Base-by-base conservation (phyloP, 2,329 filamentous ascomycete genomes). In the Fusarium begoniae region DNA sequence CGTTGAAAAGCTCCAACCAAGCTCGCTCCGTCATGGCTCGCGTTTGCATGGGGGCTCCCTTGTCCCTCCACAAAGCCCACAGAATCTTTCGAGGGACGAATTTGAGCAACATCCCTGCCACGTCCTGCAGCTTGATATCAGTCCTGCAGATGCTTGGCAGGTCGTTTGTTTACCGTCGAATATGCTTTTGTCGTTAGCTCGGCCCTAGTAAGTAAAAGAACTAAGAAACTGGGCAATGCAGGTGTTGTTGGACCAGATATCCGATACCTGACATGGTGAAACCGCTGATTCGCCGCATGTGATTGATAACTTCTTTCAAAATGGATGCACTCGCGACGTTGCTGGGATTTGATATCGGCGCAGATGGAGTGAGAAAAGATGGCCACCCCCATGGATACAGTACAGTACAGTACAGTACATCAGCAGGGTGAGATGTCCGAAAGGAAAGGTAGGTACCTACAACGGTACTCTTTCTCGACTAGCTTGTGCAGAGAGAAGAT, bases 61-160 rank as follows among this genome's bases (percentile, higher is more conserved):
- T 66, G 72, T 74, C 65, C 64, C 72, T 70, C 72, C 73, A 75
- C 72, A 75, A 66, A 75, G 44, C 65, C 65, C 72, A 71, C 72
- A 71, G 50, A 74, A 74, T 66, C 66, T 73, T 59, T 74, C 38
- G 63, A 63, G 62, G 57, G 60, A 62, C 53, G 53, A 44, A 37
- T 50, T 59, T 57, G 43, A 59, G 43, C 50, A 58, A 38, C 58
- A 74, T 47, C 72, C 72, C 71, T 74, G 71, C 38, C 56, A 40
- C 51, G 63, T 59, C 67, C 61, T 45, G 67, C 48, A 71, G 61
- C 51, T 57, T 57, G 54, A 72, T 62, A 71, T 68, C 60, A 71
- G 57, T 71, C 57, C 56, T 66, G 56, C 64, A 74, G 63, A 68
- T 60, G 56, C 63, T 69, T 70, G 72, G 72, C 71, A 59, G 57